A percentile compares a stretch with the other conserved stretches of the same genome.
Evolutionary conservation across 208 protist genomes (phyloP).

Genomic region (Trypanosoma vivax): DNA sequence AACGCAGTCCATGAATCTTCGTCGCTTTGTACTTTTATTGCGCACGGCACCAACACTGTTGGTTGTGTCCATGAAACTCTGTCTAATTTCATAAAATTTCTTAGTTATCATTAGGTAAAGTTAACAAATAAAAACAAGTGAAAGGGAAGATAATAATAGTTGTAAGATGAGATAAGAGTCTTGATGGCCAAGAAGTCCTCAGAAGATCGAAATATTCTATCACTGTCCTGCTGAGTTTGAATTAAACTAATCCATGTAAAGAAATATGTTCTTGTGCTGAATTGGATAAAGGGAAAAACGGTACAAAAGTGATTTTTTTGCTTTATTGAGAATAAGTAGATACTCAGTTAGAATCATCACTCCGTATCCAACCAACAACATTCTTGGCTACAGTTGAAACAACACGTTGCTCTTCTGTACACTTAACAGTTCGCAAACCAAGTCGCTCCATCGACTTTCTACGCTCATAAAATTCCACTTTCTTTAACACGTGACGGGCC

Average conservation of each 20-base stretch:
- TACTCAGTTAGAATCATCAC: slow-evolving; percentile 20
- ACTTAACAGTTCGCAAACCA: slow-evolving; percentile 40
- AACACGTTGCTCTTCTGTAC: slow-evolving; percentile 59
- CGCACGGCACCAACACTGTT: slow-evolving; percentile 10
- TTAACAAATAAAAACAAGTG: no score
- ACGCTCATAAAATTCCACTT: slow-evolving; percentile 72
- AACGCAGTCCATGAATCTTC: slow-evolving; percentile 48
- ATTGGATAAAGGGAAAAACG: not conserved
- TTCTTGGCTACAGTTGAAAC: slow-evolving; percentile 74
- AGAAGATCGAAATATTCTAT: no score
- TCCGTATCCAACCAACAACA: slow-evolving; percentile 81
- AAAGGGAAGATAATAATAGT: no score
- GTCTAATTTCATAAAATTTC: not conserved
- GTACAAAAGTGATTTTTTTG: not conserved
- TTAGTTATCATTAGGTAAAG: no score
- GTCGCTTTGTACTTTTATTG: slow-evolving; percentile 18
- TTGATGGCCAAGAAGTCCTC: no score
- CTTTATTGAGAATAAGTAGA: not conserved
- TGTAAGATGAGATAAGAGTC: no score
- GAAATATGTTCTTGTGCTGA: no score
- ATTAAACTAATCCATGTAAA: no score
- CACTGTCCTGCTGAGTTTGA: no score
- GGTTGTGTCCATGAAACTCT: slow-evolving; percentile 37
- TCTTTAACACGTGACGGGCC: slow-evolving; percentile 65
- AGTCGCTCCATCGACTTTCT: slow-evolving; percentile 61